Base-by-base conservation (phyloP, 306 rosid genomes). In the Prunus armeniaca region DNA sequence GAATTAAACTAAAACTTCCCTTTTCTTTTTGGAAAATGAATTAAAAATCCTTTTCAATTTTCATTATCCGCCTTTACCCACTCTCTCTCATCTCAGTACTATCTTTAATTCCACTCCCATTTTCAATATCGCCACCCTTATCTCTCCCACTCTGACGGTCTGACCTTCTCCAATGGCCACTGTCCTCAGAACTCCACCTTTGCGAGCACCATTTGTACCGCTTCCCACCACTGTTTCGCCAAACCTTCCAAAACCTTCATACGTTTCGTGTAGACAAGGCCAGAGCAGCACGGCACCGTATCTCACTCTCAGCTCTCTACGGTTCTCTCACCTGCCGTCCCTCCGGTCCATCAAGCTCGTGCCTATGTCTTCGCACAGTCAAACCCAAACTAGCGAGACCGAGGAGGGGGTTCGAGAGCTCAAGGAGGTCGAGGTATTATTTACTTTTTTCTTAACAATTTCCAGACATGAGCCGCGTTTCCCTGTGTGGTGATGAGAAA, bases 341-440 rank as follows among this genome's bases (percentile, higher is more conserved):
- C 71, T 54, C 5, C 87, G 86, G 50, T 82, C 81, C 72, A 81
- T 64, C 30, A 89, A 79, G 61, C 69, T 87, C 46, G 79, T 73
- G 2, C 85, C 90, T 22, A 84, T 75, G 66, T 88, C 90, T 69
- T 84, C 82, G 62, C 67, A 17, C 60, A 85, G 85, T 1, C 90
- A 90, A 47, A 68, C 83, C 17, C 89, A 84, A 56, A 50, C 71
- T 25, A 46, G 79, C 19, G 81, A 78, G 20, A 82, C 79, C 9
- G 34, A 24, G 32, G 87, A 85, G 10, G 85, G 69, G 71, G 80
- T 84, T 80, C 87, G 50, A 73, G 89, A 85, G 30, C 79, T 88
- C 3, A 82, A 77, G 57, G 85, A 77, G 74, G 76, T 79, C 50
- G 61, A 73, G 75, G 88, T 87, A 43, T 65, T 57, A 9, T 11